phyloP scores from a whole-genome alignment of 371 early-diverging fungal genomes.

The Rhizopus sp. region DNA sequence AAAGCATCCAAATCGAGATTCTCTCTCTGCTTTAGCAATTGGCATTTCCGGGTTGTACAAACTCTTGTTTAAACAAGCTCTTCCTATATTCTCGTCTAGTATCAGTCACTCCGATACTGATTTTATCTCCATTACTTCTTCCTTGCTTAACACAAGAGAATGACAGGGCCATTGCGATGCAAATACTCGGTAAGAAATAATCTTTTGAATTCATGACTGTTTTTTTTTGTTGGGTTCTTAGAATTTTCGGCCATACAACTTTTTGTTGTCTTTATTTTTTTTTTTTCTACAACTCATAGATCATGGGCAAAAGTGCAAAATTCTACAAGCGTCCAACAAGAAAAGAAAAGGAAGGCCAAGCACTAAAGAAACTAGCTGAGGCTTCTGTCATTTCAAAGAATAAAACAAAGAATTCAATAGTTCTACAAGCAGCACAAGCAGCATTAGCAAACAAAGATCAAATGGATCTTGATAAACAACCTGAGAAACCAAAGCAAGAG shows the following conservation, averaged over 20 bases:
- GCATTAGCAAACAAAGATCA: slow-evolving; percentile 5
- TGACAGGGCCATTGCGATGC: too few relatives aligned
- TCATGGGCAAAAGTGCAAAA: slow-evolving; percentile 65
- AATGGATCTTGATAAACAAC: slow-evolving; percentile 31
- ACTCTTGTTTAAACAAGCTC: too few relatives aligned
- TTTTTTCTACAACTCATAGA: not conserved
- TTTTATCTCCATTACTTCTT: too few relatives aligned
- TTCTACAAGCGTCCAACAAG: slow-evolving; percentile 62
- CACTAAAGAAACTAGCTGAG: slow-evolving; percentile 36
- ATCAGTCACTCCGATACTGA: too few relatives aligned
- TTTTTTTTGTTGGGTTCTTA: too few relatives aligned
- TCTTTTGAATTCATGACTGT: too few relatives aligned
- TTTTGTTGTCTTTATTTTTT: too few relatives aligned
- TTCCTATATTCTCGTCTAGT: too few relatives aligned
- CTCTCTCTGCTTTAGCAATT: not conserved
- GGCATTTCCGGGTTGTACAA: too few relatives aligned
- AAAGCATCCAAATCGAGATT: not conserved
- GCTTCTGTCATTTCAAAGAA: slow-evolving; percentile 25
- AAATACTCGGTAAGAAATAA: too few relatives aligned
- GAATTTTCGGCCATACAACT: too few relatives aligned
- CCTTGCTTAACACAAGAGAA: too few relatives aligned
- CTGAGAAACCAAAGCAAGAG: slow-evolving; percentile 7
- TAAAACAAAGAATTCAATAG: slow-evolving; percentile 14
- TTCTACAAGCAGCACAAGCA: slow-evolving; percentile 3
- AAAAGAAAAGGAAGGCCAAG: slow-evolving; percentile 56